A percentile compares a stretch with the other conserved stretches of the same genome.
Evolutionary conservation across 805 yeast genomes (phyloP).

Genomic region (Yarrowia sp.): DNA sequence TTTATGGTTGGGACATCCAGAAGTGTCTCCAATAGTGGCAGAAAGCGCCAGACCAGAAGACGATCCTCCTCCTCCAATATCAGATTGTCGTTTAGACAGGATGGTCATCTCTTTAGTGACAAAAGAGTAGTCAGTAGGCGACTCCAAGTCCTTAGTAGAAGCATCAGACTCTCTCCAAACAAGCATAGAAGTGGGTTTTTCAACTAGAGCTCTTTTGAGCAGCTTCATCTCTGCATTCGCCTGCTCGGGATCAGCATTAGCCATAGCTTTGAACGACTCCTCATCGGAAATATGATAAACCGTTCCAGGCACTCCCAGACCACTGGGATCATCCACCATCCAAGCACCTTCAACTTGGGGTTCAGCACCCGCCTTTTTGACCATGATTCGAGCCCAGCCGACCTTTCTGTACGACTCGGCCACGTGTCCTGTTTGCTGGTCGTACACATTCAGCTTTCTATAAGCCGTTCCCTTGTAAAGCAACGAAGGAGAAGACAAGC

Average conservation of each 20-base stretch:
- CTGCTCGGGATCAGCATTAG: slow-evolving; percentile 23
- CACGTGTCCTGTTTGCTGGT: slow-evolving; percentile 28
- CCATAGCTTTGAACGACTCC: slow-evolving; percentile 25
- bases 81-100: slow-evolving; percentile 28
- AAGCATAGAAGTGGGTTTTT: slow-evolving; percentile 30
- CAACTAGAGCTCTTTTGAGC: slow-evolving; percentile 18
- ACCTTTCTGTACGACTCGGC: slow-evolving; percentile 32
- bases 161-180: slow-evolving; percentile 19
- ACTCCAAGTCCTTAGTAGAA: background rate
- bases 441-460: slow-evolving; percentile 30
- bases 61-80: slow-evolving; percentile 33
- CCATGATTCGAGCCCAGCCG: slow-evolving; percentile 39
- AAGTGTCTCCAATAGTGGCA: slow-evolving; percentile 36
- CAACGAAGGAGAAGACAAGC: background rate
- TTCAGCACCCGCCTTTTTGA: slow-evolving; percentile 29
- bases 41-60: slow-evolving; percentile 33
- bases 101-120: slow-evolving; percentile 21
- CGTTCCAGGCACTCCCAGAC: slow-evolving; percentile 36
- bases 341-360: slow-evolving; percentile 36
- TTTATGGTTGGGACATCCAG: slow-evolving; percentile 39
- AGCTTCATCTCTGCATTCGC: slow-evolving; percentile 28
- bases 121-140: slow-evolving; percentile 13
- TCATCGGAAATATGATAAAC: slow-evolving; percentile 34
- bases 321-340: slow-evolving; percentile 38
- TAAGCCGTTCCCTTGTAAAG: slow-evolving; percentile 36